A percentile compares a stretch with the other conserved stretches of the same genome.
Evolutionary conservation across 2,329 filamentous ascomycete genomes (phyloP).

Genomic region (Cercospora sesami): DNA sequence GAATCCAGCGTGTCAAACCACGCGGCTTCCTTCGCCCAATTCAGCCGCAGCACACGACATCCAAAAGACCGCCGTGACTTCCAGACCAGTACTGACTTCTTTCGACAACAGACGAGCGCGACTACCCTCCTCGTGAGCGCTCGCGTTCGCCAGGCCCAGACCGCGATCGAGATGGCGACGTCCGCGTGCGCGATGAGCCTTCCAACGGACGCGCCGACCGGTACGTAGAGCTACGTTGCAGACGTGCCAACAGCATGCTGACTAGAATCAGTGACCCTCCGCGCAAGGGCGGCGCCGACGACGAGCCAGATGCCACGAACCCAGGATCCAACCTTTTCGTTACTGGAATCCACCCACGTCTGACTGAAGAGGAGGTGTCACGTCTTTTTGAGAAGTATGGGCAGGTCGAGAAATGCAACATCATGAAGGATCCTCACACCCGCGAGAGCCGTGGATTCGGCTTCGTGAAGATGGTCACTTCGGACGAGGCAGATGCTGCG

Average conservation of each 20-base stretch:
- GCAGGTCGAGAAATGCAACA: conserved; percentile 98
- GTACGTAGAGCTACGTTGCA: conserved; percentile 38
- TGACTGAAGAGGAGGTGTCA: conserved; percentile 85
- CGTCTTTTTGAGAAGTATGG: conserved; percentile 98
- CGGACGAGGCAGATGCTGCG: conserved; percentile 92
- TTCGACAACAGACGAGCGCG: conserved; percentile 55
- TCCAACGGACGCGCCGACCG: conserved; percentile 60
- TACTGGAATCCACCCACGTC: conserved; percentile 91
- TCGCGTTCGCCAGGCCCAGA: conserved; percentile 63
- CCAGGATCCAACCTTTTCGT: conserved; percentile 98
- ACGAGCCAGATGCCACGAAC: conserved; percentile 76
- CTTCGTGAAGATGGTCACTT: conserved; percentile 97
- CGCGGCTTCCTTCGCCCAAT: not conserved
- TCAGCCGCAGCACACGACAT: not conserved
- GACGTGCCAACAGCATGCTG: not conserved
- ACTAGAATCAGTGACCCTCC: conserved; percentile 13
- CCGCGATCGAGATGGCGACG: conserved; percentile 50
- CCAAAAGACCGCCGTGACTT: not conserved
- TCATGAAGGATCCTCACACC: conserved; percentile 98
- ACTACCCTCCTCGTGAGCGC: conserved; percentile 61
- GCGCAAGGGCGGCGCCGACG: conserved; percentile 41
- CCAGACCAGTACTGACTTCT: conserved; percentile 18
- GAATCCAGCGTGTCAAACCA: not conserved
- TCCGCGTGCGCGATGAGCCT: conserved; percentile 60
- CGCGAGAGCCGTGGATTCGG: conserved; percentile 98